Evolutionary conservation across 257 asterid genomes (phyloP).

Genomic region (Striga asiatica): DNA sequence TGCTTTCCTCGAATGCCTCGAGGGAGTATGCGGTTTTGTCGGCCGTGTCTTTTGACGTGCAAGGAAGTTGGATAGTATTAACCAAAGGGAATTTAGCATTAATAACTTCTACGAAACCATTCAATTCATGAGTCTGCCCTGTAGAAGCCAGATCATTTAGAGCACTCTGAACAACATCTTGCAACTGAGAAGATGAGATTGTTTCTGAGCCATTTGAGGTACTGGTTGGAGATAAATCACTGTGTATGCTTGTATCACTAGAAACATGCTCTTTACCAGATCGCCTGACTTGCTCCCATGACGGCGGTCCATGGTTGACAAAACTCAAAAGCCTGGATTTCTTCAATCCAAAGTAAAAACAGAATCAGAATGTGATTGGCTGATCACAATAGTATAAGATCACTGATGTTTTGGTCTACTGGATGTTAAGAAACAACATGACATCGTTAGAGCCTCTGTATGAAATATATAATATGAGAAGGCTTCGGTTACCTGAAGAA

Average conservation of each 20-base stretch:
- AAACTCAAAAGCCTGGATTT: constrained; percentile 86
- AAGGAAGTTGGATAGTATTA: constrained; percentile 40
- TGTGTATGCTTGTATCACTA: constrained; percentile 16
- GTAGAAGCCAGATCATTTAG: constrained; percentile 50
- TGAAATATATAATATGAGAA: constrained; percentile 9
- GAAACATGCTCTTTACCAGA: constrained; percentile 45
- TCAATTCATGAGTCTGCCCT: constrained; percentile 54
- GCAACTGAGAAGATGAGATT: constrained; percentile 37
- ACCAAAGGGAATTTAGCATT: constrained; percentile 50
- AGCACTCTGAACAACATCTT: constrained; percentile 52
- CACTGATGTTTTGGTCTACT: neutral
- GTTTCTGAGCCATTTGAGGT: constrained; percentile 23
- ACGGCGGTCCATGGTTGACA: constrained; percentile 52
- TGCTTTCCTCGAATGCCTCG: constrained; percentile 55
- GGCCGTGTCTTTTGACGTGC: constrained; percentile 19
- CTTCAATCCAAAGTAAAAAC: constrained; percentile 35
- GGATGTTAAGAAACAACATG: constrained; percentile 4
- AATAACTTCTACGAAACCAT: constrained; percentile 47
- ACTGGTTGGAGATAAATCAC: constrained; percentile 26
- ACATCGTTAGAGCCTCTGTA: neutral
- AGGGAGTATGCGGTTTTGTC: constrained; percentile 32
- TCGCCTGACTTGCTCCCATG: constrained; percentile 58
- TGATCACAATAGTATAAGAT: constrained; percentile 6
- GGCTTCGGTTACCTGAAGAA: constrained; percentile 66
- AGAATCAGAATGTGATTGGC: constrained; percentile 16